These are phyloP conservation scores for Atkinsonella texensis DNA, from an alignment of 2,329 filamentous ascomycete genomes.

Conservation along the genomic window DNA sequence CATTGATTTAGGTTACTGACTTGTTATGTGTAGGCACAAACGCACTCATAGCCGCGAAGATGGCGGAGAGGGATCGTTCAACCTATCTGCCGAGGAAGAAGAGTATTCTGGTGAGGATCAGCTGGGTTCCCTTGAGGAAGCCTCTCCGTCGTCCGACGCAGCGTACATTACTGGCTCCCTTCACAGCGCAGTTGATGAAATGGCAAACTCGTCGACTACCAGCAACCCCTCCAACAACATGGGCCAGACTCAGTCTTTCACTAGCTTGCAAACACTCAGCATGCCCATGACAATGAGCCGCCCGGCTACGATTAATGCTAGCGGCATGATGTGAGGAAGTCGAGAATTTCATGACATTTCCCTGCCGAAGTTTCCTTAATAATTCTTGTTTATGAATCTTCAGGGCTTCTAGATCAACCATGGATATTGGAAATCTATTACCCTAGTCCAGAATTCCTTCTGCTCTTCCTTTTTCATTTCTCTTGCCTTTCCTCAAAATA, in stretches of 20 bases:
- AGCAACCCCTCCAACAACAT: conserved; percentile 10
- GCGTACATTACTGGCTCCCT: conserved; percentile 47
- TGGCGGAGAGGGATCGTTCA: conserved; percentile 43
- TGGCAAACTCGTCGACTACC: conserved; percentile 8
- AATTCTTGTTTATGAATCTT: conserved; percentile 5
- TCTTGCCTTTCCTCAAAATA: conserved; percentile 11
- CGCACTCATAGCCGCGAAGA: conserved; percentile 56
- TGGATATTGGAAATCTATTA: not conserved
- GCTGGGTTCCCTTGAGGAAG: conserved; percentile 66
- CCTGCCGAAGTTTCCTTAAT: conserved; percentile 5
- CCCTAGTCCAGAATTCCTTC: conserved; percentile 1
- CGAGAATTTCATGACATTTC: not conserved
- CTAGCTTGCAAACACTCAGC: conserved; percentile 48
- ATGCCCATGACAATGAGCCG: conserved; percentile 54
- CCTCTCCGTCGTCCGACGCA: conserved; percentile 59
- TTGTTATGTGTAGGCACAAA: conserved; percentile 60
- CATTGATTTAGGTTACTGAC: conserved; percentile 6
- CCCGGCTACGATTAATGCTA: conserved; percentile 33
- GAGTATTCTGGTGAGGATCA: conserved; percentile 75
- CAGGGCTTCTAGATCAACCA: not conserved
- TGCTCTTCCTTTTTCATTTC: conserved; percentile 11
- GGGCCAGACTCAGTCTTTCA: conserved; percentile 28
- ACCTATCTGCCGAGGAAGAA: conserved; percentile 70
- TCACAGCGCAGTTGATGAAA: conserved; percentile 28
- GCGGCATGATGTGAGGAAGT: conserved; percentile 30